phyloP scores from a whole-genome alignment of 352 stramenopile genomes.

The Thalassiosira tumida region DNA sequence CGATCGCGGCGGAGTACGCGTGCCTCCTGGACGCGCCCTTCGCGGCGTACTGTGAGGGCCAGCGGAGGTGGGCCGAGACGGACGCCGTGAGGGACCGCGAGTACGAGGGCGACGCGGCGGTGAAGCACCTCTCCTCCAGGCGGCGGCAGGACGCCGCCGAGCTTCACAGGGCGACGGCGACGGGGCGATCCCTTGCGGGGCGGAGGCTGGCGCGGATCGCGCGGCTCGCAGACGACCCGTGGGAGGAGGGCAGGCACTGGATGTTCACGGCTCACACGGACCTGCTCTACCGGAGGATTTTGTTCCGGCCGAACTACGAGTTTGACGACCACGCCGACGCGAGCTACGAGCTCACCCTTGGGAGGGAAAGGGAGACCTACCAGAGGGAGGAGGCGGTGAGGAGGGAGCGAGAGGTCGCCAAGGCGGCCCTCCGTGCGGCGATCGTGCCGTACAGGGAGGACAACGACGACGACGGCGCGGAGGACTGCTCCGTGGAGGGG shows the following conservation, averaged over 20 bases:
- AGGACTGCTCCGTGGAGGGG: slow-evolving; percentile 66
- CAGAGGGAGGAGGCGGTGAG: slow-evolving; percentile 75
- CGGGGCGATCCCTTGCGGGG: slow-evolving; percentile 64
- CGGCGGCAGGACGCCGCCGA: slow-evolving; percentile 77
- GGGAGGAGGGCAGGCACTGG: slow-evolving; percentile 81
- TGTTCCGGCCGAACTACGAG: slow-evolving; percentile 85
- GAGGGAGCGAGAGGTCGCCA: slow-evolving; percentile 82
- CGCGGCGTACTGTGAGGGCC: slow-evolving; percentile 88
- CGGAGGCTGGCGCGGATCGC: slow-evolving; percentile 79
- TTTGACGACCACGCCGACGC: slow-evolving; percentile 88
- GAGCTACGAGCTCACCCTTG: slow-evolving; percentile 89
- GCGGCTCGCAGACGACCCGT: slow-evolving; percentile 78
- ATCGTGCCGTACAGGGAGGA: slow-evolving; percentile 82
- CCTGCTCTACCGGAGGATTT: slow-evolving; percentile 84
- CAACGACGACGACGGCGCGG: slow-evolving; percentile 64
- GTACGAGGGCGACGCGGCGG: slow-evolving; percentile 83
- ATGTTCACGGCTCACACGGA: slow-evolving; percentile 85
- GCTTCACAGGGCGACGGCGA: slow-evolving; percentile 59
- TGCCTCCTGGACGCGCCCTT: slow-evolving; percentile 86
- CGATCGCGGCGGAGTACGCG: slow-evolving; percentile 86
- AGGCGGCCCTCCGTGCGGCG: slow-evolving; percentile 86
- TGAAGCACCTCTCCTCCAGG: slow-evolving; percentile 84
- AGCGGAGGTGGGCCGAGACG: slow-evolving; percentile 90
- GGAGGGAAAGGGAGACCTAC: slow-evolving; percentile 83
- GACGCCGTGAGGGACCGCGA: slow-evolving; percentile 89